Conservation (phyloP, 2,329 filamentous ascomycete species). For the Aspergillus neoniger region DNA sequence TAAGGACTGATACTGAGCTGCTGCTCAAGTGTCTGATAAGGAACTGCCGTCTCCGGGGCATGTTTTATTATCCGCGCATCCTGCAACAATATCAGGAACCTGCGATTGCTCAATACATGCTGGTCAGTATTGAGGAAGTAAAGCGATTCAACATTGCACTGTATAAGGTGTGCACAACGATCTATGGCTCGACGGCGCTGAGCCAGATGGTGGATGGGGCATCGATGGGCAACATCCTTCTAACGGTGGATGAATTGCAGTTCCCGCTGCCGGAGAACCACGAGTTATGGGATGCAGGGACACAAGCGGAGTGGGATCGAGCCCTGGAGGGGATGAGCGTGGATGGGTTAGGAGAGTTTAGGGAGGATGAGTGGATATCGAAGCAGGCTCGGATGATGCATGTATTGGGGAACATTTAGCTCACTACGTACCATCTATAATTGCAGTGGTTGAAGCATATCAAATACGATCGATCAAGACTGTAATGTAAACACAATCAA, state of each 20-base stretch:
- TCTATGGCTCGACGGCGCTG: neutral
- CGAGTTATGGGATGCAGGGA: conserved; percentile 15
- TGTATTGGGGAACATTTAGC: neutral
- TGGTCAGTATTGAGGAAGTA: conserved; percentile 31
- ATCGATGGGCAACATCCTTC: neutral
- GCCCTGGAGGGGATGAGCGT: neutral
- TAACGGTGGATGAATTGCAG: conserved; percentile 20
- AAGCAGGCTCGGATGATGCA: neutral
- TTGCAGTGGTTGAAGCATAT: neutral
- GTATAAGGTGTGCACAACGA: conserved; percentile 24
- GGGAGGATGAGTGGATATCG: neutral
- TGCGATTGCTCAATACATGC: conserved; percentile 21
- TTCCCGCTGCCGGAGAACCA: conserved; percentile 22
- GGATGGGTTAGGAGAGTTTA: neutral
- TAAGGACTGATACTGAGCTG: conserved; percentile 13
- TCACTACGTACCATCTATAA: too few relatives aligned
- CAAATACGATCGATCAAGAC: neutral
- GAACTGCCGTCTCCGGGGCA: conserved; percentile 30
- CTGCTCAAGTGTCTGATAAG: conserved; percentile 25
- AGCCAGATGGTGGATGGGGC: neutral
- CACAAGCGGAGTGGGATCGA: conserved; percentile 4
- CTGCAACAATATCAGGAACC: conserved; percentile 17
- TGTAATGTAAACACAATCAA: neutral
- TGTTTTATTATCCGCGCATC: conserved; percentile 35
- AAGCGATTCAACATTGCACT: conserved; percentile 33